Evolutionary conservation across 2,329 filamentous ascomycete species (phyloP).

Genomic region (Diaporthe amygdali): DNA sequence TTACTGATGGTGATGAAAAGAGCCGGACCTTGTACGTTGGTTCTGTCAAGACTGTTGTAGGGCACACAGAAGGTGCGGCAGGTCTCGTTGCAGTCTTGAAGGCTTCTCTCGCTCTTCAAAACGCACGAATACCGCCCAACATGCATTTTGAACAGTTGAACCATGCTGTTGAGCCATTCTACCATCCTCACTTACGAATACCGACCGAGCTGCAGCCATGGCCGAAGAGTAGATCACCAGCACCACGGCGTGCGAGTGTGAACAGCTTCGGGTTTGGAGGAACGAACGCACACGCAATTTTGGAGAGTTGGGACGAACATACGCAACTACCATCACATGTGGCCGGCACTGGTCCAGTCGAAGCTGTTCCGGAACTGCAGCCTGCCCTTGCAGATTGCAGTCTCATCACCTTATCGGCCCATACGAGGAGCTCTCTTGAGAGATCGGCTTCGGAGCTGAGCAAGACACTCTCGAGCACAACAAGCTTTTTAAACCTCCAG

Average conservation of each 20-base stretch:
- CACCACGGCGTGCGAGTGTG: slow-evolving; percentile 35
- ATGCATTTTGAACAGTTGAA: slow-evolving; percentile 40
- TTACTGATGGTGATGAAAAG: not conserved
- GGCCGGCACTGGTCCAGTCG: not conserved
- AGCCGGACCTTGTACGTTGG: slow-evolving; percentile 31
- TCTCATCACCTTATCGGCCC: slow-evolving; percentile 36
- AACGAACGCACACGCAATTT: slow-evolving; percentile 39
- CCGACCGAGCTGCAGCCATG: slow-evolving; percentile 30
- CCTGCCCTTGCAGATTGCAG: not conserved
- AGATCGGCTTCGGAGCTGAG: not conserved
- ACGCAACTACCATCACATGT: not conserved
- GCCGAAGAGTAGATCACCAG: slow-evolving; percentile 27
- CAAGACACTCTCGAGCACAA: not conserved
- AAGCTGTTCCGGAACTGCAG: not conserved
- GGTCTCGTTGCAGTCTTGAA: slow-evolving; percentile 51
- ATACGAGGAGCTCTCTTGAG: slow-evolving; percentile 26
- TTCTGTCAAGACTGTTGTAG: slow-evolving; percentile 40
- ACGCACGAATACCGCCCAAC: slow-evolving; percentile 41
- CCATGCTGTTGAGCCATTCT: slow-evolving; percentile 36
- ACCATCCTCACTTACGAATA: slow-evolving; percentile 28
- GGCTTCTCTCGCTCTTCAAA: slow-evolving; percentile 41
- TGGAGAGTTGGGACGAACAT: slow-evolving; percentile 32
- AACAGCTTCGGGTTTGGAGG: slow-evolving; percentile 41
- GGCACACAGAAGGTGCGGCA: slow-evolving; percentile 54
- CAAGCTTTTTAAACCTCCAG: not conserved